Evolutionary conservation across 148 eudicot species (phyloP).

Genomic region (Cornus kousa): DNA sequence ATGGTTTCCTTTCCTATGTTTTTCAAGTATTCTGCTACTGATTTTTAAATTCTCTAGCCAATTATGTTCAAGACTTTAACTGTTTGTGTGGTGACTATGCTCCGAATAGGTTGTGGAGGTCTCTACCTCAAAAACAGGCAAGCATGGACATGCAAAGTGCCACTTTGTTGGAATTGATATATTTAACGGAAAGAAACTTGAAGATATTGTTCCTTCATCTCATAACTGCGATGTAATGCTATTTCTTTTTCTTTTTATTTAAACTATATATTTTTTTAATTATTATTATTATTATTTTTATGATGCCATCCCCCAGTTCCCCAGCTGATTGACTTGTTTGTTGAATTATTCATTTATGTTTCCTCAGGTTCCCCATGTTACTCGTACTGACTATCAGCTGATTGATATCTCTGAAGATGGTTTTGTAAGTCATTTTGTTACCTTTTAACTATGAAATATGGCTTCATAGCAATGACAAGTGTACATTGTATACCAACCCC

Average conservation of each 20-base stretch:
- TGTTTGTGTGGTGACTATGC: not conserved
- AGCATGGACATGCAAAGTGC: conserved; percentile 66
- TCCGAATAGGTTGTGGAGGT: conserved; percentile 64
- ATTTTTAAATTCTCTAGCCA: not conserved
- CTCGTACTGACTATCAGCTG: conserved; percentile 58
- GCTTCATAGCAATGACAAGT: not conserved
- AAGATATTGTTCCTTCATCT: conserved; percentile 53
- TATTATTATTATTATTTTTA: not conserved
- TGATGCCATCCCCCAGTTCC: not conserved
- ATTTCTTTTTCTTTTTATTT: not conserved
- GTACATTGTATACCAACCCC: not conserved
- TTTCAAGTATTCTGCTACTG: not conserved
- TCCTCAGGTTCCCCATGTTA: conserved; percentile 55
- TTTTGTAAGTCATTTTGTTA: conserved; percentile 33
- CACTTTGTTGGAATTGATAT: conserved; percentile 64
- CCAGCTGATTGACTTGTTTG: not conserved
- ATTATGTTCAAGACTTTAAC: not conserved
- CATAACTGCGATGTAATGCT: conserved; percentile 46
- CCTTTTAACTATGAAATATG: not conserved
- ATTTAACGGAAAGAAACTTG: conserved; percentile 55
- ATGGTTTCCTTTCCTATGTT: not conserved
- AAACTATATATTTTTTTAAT: not conserved
- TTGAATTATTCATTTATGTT: not conserved
- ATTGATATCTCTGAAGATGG: conserved; percentile 63
- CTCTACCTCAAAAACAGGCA: conserved; percentile 69